phyloP scores from a whole-genome alignment of 495 filamentous ascomycete genomes.

The Penicillium coffeae region DNA sequence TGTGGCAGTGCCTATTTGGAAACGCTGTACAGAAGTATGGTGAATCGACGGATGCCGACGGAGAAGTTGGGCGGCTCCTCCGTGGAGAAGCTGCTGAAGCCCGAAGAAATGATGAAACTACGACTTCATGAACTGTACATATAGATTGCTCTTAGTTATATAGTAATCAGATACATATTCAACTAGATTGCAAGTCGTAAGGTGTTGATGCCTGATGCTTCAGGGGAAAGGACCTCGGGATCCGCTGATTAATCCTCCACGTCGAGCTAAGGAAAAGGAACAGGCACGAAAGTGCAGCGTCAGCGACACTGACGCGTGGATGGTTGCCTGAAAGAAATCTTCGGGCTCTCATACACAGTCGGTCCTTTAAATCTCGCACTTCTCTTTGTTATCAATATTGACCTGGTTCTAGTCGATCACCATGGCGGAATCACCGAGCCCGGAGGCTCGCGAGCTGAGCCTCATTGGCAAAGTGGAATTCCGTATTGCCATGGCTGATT shows the following conservation, averaged over 20 bases:
- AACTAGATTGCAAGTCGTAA: no score
- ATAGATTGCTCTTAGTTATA: no score
- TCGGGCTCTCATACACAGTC: no score
- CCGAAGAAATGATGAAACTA: constrained; percentile 20
- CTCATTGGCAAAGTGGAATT: constrained; percentile 89
- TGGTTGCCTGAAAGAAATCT: constrained; percentile 6
- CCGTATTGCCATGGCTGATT: constrained; percentile 76
- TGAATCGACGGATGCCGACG: constrained; percentile 25
- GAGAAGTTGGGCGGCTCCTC: constrained; percentile 42
- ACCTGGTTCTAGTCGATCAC: constrained; percentile 6
- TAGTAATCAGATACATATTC: no score
- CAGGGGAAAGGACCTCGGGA: background rate
- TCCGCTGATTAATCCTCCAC: constrained; percentile 2
- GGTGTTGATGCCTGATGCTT: background rate
- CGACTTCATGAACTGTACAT: background rate
- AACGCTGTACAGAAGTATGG: constrained; percentile 23
- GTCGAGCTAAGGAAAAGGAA: background rate
- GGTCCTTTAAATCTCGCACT: no score
- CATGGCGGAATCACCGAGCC: constrained; percentile 41
- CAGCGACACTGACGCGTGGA: constrained; percentile 3
- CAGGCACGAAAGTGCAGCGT: background rate
- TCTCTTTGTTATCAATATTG: no score
- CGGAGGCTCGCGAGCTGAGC: constrained; percentile 74
- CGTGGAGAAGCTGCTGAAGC: constrained; percentile 47
- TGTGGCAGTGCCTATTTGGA: constrained; percentile 89